Evolutionary conservation across 306 rosid genomes (phyloP).

Genomic region (Casuarina cunninghamiana): DNA sequence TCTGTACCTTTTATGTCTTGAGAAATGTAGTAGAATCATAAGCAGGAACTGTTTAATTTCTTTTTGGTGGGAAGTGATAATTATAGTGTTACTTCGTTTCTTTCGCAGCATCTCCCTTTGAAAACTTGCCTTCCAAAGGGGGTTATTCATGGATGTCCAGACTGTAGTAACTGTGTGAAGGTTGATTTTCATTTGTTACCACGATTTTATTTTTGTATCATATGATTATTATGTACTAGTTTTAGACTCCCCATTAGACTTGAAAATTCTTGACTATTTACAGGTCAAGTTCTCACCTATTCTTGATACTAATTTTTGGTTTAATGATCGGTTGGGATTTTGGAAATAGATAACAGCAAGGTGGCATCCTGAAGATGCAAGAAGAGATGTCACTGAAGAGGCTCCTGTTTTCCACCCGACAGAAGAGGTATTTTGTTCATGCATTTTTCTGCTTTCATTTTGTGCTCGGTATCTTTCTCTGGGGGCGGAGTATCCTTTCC

Average conservation of each 20-base stretch:
- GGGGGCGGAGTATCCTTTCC: conserved; percentile 20
- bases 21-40: neutral
- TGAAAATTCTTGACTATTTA: conserved; percentile 20
- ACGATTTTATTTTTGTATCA: conserved; percentile 22
- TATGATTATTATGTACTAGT: conserved; percentile 20
- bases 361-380: conserved; percentile 76
- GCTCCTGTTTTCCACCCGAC: conserved; percentile 77
- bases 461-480: conserved; percentile 21
- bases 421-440: conserved; percentile 51
- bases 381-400: conserved; percentile 53
- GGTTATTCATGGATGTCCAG: conserved; percentile 56
- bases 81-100: neutral
- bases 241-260: conserved; percentile 25
- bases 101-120: conserved; percentile 45
- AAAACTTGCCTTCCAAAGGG: conserved; percentile 60
- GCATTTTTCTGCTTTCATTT: conserved; percentile 27
- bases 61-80: neutral
- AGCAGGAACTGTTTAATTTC: neutral
- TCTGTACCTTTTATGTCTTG: neutral
- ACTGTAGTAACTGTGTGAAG: conserved; percentile 65
- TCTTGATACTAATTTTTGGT: conserved; percentile 10
- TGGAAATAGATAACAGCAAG: conserved; percentile 73
- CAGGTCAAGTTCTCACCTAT: conserved; percentile 7
- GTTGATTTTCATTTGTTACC: conserved; percentile 30
- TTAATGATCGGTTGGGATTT: conserved; percentile 21